These are phyloP conservation scores for Termitomyces sp. DNA, from an alignment of 768 basidiomycete genomes.

Conservation along the genomic window DNA sequence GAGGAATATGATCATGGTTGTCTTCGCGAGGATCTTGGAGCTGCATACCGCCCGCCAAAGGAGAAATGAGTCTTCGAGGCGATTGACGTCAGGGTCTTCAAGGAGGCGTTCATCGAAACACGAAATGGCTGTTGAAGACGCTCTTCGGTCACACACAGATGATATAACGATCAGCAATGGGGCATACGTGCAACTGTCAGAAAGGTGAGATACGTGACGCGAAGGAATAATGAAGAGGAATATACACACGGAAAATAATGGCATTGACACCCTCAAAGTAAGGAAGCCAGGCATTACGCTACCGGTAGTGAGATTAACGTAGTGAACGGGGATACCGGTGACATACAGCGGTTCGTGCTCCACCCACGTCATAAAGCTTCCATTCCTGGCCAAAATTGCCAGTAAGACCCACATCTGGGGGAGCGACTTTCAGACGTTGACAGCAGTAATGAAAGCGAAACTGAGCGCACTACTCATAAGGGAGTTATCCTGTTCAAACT, in stretches of 20 bases:
- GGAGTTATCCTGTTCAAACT: constrained; percentile 35
- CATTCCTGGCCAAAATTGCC: constrained; percentile 44
- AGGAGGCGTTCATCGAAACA: constrained; percentile 40
- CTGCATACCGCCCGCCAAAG: constrained; percentile 63
- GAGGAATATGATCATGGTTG: constrained; percentile 65
- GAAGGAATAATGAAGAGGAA: constrained; percentile 21
- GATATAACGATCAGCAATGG: neutral
- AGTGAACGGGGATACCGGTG: neutral
- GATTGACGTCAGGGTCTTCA: constrained; percentile 60
- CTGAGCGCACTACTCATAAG: constrained; percentile 6
- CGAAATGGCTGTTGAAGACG: constrained; percentile 29
- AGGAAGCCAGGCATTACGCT: constrained; percentile 70
- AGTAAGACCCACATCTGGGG: constrained; percentile 9
- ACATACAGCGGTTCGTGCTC: constrained; percentile 49
- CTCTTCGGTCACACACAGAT: neutral
- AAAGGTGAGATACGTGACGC: constrained; percentile 14
- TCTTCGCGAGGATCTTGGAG: constrained; percentile 50
- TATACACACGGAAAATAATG: constrained; percentile 65
- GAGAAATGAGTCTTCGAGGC: constrained; percentile 67
- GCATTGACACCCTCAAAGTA: constrained; percentile 72
- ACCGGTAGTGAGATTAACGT: neutral
- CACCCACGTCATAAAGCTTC: constrained; percentile 69
- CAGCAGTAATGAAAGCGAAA: neutral
- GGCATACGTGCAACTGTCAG: constrained; percentile 45
- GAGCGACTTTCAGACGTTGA: neutral